These are phyloP conservation scores for Curvularia eragrostidis DNA, from an alignment of 2,329 filamentous ascomycete species.

Conservation along the genomic window DNA sequence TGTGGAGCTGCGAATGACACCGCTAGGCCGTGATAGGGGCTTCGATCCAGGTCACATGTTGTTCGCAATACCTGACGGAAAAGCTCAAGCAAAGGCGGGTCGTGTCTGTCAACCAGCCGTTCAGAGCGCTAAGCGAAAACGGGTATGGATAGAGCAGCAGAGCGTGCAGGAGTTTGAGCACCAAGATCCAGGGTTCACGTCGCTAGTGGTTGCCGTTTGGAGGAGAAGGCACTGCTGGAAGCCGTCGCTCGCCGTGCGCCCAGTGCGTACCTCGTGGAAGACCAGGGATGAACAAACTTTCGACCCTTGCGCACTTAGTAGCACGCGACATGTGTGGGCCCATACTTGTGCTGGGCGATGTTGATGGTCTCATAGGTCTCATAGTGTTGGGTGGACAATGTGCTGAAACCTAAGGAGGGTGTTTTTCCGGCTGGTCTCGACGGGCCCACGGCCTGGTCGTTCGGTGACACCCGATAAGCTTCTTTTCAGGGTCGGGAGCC, in stretches of 20 bases:
- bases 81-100: conserved; percentile 24
- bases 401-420: background rate
- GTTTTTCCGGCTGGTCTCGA: background rate
- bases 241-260: conserved; percentile 26
- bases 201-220: conserved; percentile 25
- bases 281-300: conserved; percentile 18
- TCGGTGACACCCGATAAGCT: background rate
- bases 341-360: background rate
- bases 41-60: conserved; percentile 27
- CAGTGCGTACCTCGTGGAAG: conserved; percentile 30
- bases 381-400: background rate
- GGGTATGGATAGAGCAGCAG: conserved; percentile 24
- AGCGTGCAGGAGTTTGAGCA: conserved; percentile 19
- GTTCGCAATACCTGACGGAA: conserved; percentile 32
- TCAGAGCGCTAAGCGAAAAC: conserved; percentile 21
- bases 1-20: background rate
- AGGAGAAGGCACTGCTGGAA: conserved; percentile 10
- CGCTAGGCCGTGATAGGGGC: conserved; percentile 3
- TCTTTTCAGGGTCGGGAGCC: conserved; percentile 19
- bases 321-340: background rate
- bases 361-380: background rate
- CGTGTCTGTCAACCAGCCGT: conserved; percentile 11
- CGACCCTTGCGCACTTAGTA: conserved; percentile 10
- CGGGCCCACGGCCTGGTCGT: background rate
- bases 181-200: conserved; percentile 24